These are phyloP conservation scores for Neoscytalidium dimidiatum DNA, from an alignment of 2,329 filamentous ascomycete species.

Conservation along the genomic window DNA sequence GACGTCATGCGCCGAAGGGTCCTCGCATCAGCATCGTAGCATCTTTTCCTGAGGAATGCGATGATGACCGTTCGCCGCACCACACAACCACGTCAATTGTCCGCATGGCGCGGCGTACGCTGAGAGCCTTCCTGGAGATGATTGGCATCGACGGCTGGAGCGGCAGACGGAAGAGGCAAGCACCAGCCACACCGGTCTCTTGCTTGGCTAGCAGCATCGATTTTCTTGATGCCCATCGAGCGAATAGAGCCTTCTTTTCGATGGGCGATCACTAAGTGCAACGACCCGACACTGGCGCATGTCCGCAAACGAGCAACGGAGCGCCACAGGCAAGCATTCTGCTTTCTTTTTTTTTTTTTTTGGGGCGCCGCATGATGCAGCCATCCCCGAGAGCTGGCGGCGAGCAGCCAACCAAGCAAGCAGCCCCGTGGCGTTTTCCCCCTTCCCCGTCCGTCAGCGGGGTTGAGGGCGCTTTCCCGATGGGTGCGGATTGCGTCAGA, in stretches of 20 bases:
- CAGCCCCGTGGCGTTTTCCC: background rate
- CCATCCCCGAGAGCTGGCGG: too few species aligned
- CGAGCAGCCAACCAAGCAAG: background rate
- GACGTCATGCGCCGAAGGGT: background rate
- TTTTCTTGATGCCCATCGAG: background rate
- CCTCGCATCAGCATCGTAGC: background rate
- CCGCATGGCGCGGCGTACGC: background rate
- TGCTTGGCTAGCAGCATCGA: too few species aligned
- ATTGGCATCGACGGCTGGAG: too few species aligned
- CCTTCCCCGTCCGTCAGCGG: background rate
- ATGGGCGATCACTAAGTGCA: background rate
- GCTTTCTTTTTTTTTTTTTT: too few species aligned
- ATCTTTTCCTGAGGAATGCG: background rate
- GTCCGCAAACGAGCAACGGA: background rate
- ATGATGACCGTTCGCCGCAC: background rate
- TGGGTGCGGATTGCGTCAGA: conserved; percentile 6
- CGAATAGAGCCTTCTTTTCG: background rate
- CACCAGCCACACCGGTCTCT: background rate
- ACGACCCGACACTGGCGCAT: background rate
- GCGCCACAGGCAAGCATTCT: background rate
- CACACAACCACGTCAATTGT: background rate
- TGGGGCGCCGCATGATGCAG: background rate
- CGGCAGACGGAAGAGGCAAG: too few species aligned
- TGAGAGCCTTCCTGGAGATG: too few species aligned
- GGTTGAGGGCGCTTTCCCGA: background rate